These are phyloP conservation scores for Dothideomycetidae sp. DNA, from an alignment of 2,329 filamentous ascomycete genomes.

Conservation along the genomic window DNA sequence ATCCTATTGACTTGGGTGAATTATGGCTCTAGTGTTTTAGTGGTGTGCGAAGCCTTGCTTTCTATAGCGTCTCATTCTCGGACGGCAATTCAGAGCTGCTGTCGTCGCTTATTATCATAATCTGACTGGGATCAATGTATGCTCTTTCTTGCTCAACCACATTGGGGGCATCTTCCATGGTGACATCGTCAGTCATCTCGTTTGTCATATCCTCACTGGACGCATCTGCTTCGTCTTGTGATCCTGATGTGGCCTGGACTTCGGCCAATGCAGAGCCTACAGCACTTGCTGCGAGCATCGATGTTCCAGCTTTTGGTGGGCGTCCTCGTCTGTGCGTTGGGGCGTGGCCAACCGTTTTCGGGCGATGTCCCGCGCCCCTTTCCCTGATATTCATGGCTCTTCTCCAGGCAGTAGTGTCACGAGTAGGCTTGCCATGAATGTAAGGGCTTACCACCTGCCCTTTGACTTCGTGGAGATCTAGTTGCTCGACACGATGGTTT, in stretches of 20 bases:
- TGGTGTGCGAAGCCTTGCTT: too few relatives aligned
- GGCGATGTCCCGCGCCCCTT: constrained; percentile 16
- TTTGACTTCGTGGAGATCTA: constrained; percentile 42
- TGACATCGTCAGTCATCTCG: not conserved
- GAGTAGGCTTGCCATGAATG: constrained; percentile 27
- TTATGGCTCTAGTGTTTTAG: too few relatives aligned
- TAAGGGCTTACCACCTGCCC: constrained; percentile 27
- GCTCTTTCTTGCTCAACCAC: not conserved
- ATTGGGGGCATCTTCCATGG: not conserved
- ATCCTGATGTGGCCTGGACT: too few relatives aligned
- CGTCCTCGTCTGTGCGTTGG: constrained; percentile 1
- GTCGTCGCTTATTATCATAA: not conserved
- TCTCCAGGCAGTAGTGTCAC: constrained; percentile 34
- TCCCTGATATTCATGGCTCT: constrained; percentile 31
- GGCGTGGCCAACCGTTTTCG: constrained; percentile 4
- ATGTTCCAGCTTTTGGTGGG: constrained; percentile 1
- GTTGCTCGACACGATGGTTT: constrained; percentile 40
- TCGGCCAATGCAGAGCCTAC: constrained; percentile 1
- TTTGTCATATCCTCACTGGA: not conserved
- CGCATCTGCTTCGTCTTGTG: not conserved
- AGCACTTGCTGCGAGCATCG: constrained; percentile 3
- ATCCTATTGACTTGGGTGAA: too few relatives aligned
- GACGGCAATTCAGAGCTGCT: constrained; percentile 5
- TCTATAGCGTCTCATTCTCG: constrained; percentile 1
- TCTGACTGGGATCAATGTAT: not conserved